Percentiles rank a stretch among this genome's conserved stretches.
Conservation (phyloP, 1,284 basidiomycete species). For the Phylloporus sp. region DNA sequence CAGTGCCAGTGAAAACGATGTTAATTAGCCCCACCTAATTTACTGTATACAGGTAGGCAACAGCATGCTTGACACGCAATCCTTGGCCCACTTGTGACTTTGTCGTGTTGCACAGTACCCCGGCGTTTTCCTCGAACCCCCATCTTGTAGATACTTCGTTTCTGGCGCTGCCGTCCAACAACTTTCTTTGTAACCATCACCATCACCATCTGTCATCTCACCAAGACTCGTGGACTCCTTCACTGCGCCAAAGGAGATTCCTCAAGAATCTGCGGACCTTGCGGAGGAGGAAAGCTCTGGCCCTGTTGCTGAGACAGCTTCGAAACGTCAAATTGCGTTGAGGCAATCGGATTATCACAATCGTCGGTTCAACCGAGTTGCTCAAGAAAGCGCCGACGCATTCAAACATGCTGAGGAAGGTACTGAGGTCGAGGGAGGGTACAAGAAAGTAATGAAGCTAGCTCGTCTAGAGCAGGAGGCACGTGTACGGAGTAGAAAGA, state of each 20-base stretch:
- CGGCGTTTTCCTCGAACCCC: no score
- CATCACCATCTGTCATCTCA: constrained; percentile 50
- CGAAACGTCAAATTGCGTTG: constrained; percentile 91
- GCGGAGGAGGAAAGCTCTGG: constrained; percentile 93
- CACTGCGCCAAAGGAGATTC: constrained; percentile 92
- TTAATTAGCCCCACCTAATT: no score
- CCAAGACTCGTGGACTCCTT: constrained; percentile 83
- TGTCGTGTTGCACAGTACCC: no score
- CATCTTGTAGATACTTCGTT: constrained; percentile 6
- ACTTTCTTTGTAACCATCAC: constrained; percentile 25
- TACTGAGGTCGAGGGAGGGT: constrained; percentile 78
- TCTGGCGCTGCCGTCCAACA: constrained; percentile 10
- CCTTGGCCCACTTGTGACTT: no score
- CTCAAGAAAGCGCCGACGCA: constrained; percentile 80
- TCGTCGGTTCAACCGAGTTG: constrained; percentile 86
- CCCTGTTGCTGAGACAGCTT: constrained; percentile 92
- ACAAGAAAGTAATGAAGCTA: constrained; percentile 93
- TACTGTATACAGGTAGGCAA: no score
- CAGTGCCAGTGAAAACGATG: no score
- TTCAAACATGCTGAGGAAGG: constrained; percentile 74
- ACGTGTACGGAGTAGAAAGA: constrained; percentile 88
- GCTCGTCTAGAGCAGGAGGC: constrained; percentile 92
- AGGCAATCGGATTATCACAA: constrained; percentile 97
- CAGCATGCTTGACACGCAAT: no score
- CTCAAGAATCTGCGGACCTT: constrained; percentile 93